These are phyloP conservation scores for Rhizophlyctis rosea DNA, from an alignment of 192 early-diverging fungal species.

Conservation along the genomic window DNA sequence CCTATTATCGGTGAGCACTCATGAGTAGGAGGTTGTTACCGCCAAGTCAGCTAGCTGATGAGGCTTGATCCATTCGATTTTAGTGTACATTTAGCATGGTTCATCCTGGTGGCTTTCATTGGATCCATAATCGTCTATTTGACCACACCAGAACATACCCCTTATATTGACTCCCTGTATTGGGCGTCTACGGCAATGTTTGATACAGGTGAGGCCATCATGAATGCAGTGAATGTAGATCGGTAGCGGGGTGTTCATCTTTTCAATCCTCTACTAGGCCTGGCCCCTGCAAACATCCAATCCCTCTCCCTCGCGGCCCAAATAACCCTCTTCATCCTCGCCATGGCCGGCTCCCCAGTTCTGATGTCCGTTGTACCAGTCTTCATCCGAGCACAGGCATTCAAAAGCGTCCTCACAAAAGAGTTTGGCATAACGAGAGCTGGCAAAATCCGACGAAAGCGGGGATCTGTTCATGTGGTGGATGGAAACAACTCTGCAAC, in stretches of 20 bases:
- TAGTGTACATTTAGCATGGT: too few species aligned
- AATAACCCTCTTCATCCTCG: not conserved
- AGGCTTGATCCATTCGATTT: too few species aligned
- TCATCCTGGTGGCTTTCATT: too few species aligned
- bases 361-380: constrained; percentile 6
- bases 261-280: not conserved
- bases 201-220: not conserved
- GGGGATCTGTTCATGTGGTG: too few species aligned
- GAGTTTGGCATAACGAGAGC: constrained; percentile 1
- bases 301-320: not conserved
- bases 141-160: too few species aligned
- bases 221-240: too few species aligned
- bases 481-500: too few species aligned
- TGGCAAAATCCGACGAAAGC: not conserved
- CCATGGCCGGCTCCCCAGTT: constrained; percentile 1
- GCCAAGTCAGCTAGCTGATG: too few species aligned
- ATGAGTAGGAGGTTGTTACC: too few species aligned
- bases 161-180: constrained; percentile 6
- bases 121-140: too few species aligned
- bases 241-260: too few species aligned
- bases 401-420: not conserved
- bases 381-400: not conserved
- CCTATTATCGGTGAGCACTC: too few species aligned
- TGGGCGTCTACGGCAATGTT: constrained; percentile 5
- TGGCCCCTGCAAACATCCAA: not conserved